Evolutionary conservation across 352 stramenopile genomes (phyloP).

Genomic region (Phytophthora pistaciae): DNA sequence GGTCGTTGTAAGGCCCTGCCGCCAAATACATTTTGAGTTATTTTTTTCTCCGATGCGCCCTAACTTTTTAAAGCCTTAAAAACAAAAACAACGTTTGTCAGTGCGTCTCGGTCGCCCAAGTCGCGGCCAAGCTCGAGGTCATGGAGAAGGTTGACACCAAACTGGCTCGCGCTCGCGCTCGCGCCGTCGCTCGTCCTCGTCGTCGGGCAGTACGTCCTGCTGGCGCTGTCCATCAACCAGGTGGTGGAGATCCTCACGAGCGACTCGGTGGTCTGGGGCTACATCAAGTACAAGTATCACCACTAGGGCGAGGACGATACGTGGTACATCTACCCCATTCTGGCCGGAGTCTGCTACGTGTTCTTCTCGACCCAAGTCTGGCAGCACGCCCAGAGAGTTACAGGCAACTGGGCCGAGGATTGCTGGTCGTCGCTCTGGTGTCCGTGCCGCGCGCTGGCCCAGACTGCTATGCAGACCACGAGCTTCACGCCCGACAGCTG

Average conservation of each 20-base stretch:
- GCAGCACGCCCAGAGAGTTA: conserved; percentile 20
- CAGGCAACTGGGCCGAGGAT: conserved; percentile 26
- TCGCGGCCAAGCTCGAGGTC: conserved; percentile 40
- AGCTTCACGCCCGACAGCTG: conserved; percentile 54
- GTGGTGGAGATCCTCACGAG: conserved; percentile 29
- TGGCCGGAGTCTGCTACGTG: conserved; percentile 26
- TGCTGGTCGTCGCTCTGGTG: conserved; percentile 41
- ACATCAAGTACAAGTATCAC: conserved; percentile 44
- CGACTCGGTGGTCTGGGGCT: conserved; percentile 30
- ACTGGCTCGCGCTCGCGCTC: conserved; percentile 32
- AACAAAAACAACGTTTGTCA: too few species aligned
- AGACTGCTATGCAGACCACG: conserved; percentile 55
- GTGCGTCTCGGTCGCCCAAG: conserved; percentile 48
- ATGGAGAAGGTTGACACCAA: conserved; percentile 34
- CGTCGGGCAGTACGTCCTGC: conserved; percentile 28
- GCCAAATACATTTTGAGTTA: too few species aligned
- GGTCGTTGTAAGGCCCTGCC: too few species aligned
- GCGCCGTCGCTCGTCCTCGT: conserved; percentile 24
- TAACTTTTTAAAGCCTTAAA: too few species aligned
- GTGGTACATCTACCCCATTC: conserved; percentile 37
- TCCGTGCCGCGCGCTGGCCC: conserved; percentile 41
- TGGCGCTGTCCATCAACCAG: conserved; percentile 35
- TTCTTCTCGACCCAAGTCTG: conserved; percentile 35
- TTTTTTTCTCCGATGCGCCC: too few species aligned
- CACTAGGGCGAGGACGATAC: conserved; percentile 33